These are phyloP conservation scores for Mangifera indica DNA, from an alignment of 345 rosid genomes.

Conservation along the genomic window DNA sequence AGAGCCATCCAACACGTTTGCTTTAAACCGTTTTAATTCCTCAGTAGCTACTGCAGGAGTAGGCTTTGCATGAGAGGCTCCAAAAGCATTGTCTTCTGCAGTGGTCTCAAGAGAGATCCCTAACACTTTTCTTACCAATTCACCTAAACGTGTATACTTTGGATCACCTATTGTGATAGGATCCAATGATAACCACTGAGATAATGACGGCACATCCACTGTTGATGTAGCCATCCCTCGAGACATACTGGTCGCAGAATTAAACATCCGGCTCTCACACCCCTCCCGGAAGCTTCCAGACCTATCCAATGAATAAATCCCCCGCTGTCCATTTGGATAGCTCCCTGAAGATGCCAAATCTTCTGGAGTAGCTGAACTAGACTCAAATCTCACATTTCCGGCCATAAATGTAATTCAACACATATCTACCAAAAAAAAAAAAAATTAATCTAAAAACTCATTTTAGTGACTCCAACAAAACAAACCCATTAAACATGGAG, in stretches of 20 bases:
- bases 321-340: conserved; percentile 47
- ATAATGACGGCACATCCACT: conserved; percentile 28
- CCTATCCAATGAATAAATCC: conserved; percentile 44
- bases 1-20: conserved; percentile 31
- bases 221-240: conserved; percentile 30
- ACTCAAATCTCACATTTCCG: conserved; percentile 46
- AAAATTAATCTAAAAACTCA: not conserved
- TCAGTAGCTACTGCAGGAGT: conserved; percentile 38
- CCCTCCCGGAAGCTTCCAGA: conserved; percentile 55
- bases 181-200: conserved; percentile 41
- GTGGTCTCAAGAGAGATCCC: conserved; percentile 41
- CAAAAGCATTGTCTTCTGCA: conserved; percentile 43
- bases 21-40: conserved; percentile 50
- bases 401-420: conserved; percentile 33
- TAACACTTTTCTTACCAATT: conserved; percentile 39
- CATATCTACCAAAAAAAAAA: conserved; percentile 9
- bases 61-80: conserved; percentile 44
- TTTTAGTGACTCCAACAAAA: conserved; percentile 15
- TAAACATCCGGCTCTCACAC: conserved; percentile 36
- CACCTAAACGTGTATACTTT: conserved; percentile 36
- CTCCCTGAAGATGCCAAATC: conserved; percentile 40
- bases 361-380: conserved; percentile 38
- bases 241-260: conserved; percentile 32
- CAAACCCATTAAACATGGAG: conserved; percentile 5
- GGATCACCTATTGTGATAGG: conserved; percentile 46